phyloP scores from a whole-genome alignment of 805 yeast genomes.

The Pichia sporocuriosa region DNA sequence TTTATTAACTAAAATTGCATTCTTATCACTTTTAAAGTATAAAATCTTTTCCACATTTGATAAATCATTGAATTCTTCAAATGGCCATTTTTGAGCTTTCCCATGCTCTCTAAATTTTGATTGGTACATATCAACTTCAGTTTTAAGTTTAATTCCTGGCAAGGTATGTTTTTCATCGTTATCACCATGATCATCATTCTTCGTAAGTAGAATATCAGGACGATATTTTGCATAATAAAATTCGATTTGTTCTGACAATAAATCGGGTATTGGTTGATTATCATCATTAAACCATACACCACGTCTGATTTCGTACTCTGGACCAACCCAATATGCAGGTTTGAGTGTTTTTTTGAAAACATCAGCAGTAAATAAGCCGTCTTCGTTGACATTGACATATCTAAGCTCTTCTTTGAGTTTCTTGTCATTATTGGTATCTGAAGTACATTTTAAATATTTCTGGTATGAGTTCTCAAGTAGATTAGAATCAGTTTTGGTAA shows the following conservation, averaged over 20 bases:
- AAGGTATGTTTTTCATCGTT: conserved; percentile 3
- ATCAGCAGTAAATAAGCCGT: conserved; percentile 69
- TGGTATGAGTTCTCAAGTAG: conserved; percentile 50
- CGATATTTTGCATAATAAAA: conserved; percentile 36
- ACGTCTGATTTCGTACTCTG: conserved; percentile 71
- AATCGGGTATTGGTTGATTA: conserved; percentile 42
- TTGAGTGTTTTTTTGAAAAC: conserved; percentile 43
- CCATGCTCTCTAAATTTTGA: conserved; percentile 2
- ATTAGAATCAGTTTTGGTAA: conserved; percentile 54
- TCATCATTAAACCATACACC: conserved; percentile 77
- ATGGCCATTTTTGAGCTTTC: conserved; percentile 22
- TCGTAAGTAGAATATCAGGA: conserved; percentile 14
- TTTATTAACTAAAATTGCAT: conserved; percentile 23
- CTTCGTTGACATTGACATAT: conserved; percentile 67
- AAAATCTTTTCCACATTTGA: conserved; percentile 23
- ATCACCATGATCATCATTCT: background rate
- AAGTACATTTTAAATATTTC: too few relatives aligned
- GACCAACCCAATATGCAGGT: conserved; percentile 88
- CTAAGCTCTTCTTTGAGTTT: conserved; percentile 4
- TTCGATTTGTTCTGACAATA: conserved; percentile 54
- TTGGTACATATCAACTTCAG: conserved; percentile 26
- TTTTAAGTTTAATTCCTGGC: conserved; percentile 14
- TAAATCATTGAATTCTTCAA: conserved; percentile 19
- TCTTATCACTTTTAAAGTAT: conserved; percentile 21
- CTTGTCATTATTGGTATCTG: conserved; percentile 1